Evolutionary conservation across 441 rosid species (phyloP).

Genomic region (Melianthus villosus): DNA sequence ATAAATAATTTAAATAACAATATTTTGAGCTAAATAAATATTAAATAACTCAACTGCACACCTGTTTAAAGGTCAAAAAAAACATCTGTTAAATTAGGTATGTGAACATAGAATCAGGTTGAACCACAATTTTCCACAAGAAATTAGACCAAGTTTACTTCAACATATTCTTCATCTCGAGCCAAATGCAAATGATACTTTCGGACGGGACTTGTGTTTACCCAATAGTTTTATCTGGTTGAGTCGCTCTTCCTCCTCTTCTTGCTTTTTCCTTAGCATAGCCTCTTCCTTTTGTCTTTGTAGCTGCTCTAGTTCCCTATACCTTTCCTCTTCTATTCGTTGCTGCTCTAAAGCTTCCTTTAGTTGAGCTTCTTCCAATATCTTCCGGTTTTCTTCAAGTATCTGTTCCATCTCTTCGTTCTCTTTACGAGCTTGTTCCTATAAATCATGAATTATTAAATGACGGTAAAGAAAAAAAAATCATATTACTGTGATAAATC

Average conservation of each 20-base stretch:
- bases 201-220: constrained; percentile 82
- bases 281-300: constrained; percentile 78
- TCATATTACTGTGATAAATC: not conserved
- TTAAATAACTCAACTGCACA: too few relatives aligned
- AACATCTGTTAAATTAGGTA: too few relatives aligned
- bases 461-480: too few relatives aligned
- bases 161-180: constrained; percentile 34
- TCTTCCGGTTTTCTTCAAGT: constrained; percentile 61
- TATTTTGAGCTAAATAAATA: too few relatives aligned
- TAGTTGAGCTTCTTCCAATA: constrained; percentile 69
- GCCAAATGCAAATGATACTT: constrained; percentile 71
- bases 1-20: too few relatives aligned
- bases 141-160: not conserved
- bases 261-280: constrained; percentile 58
- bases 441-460: too few relatives aligned
- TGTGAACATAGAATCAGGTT: not conserved
- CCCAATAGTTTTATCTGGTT: constrained; percentile 84
- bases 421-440: constrained; percentile 60
- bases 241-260: constrained; percentile 77
- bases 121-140: not conserved
- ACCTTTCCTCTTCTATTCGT: constrained; percentile 67
- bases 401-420: constrained; percentile 61
- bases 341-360: constrained; percentile 80
- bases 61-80: too few relatives aligned
- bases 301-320: constrained; percentile 59